A percentile compares a stretch with the other conserved stretches of the same genome.
phyloP scores from a whole-genome alignment of 352 stramenopile species.

The Globisporangium viniferum region DNA sequence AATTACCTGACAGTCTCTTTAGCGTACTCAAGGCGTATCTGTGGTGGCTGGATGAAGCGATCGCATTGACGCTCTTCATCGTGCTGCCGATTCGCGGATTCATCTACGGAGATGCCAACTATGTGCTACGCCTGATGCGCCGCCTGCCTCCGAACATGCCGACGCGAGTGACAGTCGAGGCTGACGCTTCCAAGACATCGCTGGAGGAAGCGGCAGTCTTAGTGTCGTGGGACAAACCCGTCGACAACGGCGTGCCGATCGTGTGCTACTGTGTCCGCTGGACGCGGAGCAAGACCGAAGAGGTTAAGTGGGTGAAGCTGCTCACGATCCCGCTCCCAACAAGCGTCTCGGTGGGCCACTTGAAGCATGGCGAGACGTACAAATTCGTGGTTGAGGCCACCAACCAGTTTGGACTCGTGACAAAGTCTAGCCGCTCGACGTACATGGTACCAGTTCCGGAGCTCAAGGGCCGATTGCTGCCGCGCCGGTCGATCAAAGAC shows the following conservation, averaged over 20 bases:
- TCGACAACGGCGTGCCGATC: constrained; percentile 76
- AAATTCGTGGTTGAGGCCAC: constrained; percentile 83
- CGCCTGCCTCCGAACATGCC: constrained; percentile 76
- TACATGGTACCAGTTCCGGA: constrained; percentile 83
- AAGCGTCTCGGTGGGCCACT: constrained; percentile 49
- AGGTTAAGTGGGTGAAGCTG: constrained; percentile 77
- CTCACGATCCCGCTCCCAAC: constrained; percentile 65
- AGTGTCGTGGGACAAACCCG: constrained; percentile 77
- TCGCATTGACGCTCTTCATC: constrained; percentile 69
- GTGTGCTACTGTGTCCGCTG: constrained; percentile 83
- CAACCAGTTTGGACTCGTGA: constrained; percentile 75
- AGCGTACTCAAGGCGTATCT: constrained; percentile 62
- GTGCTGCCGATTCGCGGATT: constrained; percentile 76
- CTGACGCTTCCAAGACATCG: constrained; percentile 51
- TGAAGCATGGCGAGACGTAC: constrained; percentile 80
- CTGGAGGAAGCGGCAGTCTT: constrained; percentile 51
- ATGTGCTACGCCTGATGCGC: constrained; percentile 59
- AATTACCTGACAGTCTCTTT: constrained; percentile 23
- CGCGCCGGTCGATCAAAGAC: constrained; percentile 37
- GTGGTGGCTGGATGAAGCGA: constrained; percentile 85
- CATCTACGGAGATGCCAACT: constrained; percentile 82
- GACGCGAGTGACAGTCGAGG: constrained; percentile 73
- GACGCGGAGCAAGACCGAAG: constrained; percentile 73
- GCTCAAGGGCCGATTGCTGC: constrained; percentile 60
- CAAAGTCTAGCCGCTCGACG: constrained; percentile 72